phyloP scores from a whole-genome alignment of 768 basidiomycete genomes.

The Cystobasidium ongulense region DNA sequence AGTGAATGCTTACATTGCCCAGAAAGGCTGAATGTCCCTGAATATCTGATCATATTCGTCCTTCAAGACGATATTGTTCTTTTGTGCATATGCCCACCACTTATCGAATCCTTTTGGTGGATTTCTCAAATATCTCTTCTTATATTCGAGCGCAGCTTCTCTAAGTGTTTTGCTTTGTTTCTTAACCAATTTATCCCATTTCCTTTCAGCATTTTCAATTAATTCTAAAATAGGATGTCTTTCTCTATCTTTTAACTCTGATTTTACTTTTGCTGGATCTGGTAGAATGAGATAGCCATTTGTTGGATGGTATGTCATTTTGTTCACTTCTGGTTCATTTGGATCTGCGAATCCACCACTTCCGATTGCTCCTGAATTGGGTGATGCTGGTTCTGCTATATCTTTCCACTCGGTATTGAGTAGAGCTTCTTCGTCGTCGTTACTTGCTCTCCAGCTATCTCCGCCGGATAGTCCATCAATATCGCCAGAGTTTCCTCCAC shows the following conservation, averaged over 20 bases:
- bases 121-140: conserved; percentile 60
- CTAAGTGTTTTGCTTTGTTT: conserved; percentile 71
- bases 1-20: conserved; percentile 36
- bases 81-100: conserved; percentile 58
- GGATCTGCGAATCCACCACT: conserved; percentile 21
- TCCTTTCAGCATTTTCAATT: conserved; percentile 72
- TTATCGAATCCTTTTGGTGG: conserved; percentile 86
- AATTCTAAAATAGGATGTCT: conserved; percentile 74
- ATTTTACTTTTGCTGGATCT: conserved; percentile 7
- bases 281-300: conserved; percentile 40
- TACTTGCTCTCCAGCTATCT: conserved; percentile 15
- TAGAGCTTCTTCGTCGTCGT: conserved; percentile 35
- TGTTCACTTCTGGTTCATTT: conserved; percentile 29
- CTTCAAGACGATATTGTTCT: conserved; percentile 51
- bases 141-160: conserved; percentile 75
- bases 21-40: conserved; percentile 45
- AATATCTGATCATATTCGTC: conserved; percentile 56
- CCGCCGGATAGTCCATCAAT: neutral
- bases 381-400: conserved; percentile 17
- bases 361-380: neutral
- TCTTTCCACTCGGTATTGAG: conserved; percentile 29
- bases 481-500: neutral
- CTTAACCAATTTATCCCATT: conserved; percentile 59
- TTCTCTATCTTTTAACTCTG: neutral
- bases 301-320: conserved; percentile 30